Percentiles rank a stretch among this genome's conserved stretches.
Conservation (phyloP, 192 early-diverging fungal species). For the Lobosporangium transversale region DNA sequence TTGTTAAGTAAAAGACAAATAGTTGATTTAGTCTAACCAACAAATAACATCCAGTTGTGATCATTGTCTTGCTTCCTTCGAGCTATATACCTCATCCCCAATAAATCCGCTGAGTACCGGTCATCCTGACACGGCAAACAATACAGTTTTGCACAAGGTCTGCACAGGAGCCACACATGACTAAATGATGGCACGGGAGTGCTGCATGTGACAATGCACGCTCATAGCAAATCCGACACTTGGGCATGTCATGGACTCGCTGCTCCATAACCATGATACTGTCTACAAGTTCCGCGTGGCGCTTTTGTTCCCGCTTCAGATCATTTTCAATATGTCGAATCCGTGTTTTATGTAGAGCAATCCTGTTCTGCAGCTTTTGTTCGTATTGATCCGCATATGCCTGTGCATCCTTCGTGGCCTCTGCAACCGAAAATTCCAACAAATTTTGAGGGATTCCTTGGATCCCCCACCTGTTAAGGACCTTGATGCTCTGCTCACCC, state of each 20-base stretch:
- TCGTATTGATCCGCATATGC: not conserved
- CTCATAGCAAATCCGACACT: slow-evolving; percentile 58
- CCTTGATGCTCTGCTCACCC: not conserved
- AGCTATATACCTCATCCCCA: slow-evolving; percentile 27
- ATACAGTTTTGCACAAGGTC: slow-evolving; percentile 44
- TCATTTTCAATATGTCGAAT: not conserved
- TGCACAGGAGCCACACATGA: slow-evolving; percentile 52
- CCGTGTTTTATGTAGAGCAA: not conserved
- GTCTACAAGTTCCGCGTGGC: not conserved
- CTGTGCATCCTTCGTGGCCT: slow-evolving; percentile 10
- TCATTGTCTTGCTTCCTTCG: no score
- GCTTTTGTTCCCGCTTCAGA: not conserved
- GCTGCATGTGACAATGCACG: slow-evolving; percentile 44
- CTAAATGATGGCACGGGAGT: slow-evolving; percentile 55
- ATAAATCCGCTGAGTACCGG: slow-evolving; percentile 18
- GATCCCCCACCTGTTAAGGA: not conserved
- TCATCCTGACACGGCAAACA: slow-evolving; percentile 45
- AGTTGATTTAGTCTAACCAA: no score
- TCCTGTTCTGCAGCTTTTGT: not conserved
- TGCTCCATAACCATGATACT: slow-evolving; percentile 3
- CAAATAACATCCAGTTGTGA: no score
- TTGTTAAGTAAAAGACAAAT: no score
- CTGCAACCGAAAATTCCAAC: not conserved
- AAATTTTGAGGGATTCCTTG: not conserved
- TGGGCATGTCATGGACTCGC: slow-evolving; percentile 18